phyloP scores from a whole-genome alignment of 352 stramenopile genomes.

The Pythium sp. region DNA sequence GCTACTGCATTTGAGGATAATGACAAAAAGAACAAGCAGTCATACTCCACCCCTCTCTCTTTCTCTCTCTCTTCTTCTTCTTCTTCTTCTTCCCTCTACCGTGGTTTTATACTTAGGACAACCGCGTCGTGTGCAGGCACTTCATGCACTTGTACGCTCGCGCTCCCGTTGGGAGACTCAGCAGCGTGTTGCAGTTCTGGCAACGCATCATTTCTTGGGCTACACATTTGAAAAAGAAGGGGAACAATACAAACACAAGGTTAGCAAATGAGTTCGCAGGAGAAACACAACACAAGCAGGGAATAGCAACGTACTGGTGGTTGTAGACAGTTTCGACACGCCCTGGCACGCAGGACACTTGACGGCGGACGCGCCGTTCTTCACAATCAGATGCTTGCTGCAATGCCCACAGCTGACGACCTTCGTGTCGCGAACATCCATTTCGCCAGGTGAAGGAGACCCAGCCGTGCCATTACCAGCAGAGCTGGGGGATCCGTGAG shows the following conservation, averaged over 20 bases:
- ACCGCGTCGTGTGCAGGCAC: constrained; percentile 72
- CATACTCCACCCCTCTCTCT: neutral
- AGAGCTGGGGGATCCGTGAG: constrained; percentile 22
- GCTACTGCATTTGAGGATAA: constrained; percentile 14
- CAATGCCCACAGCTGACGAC: constrained; percentile 85
- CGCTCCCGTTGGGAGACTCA: constrained; percentile 75
- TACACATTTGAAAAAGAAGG: constrained; percentile 20
- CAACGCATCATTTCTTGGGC: constrained; percentile 87
- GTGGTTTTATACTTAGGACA: constrained; percentile 46
- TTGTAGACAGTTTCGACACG: constrained; percentile 81
- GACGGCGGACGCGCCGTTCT: constrained; percentile 69
- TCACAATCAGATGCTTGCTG: constrained; percentile 81
- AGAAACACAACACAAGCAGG: neutral
- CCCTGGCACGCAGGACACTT: constrained; percentile 81
- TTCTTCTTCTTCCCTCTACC: neutral
- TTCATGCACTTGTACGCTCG: constrained; percentile 91
- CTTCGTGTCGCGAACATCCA: constrained; percentile 75
- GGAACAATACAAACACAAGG: constrained; percentile 9
- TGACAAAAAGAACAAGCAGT: constrained; percentile 2
- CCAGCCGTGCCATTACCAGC: neutral
- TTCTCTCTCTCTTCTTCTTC: neutral
- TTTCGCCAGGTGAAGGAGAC: too few relatives aligned
- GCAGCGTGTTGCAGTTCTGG: constrained; percentile 82
- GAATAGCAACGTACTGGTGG: constrained; percentile 58
- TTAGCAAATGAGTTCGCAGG: constrained; percentile 15